Conservation (phyloP, 2,329 filamentous ascomycete species). For the Aphanocladium album region DNA sequence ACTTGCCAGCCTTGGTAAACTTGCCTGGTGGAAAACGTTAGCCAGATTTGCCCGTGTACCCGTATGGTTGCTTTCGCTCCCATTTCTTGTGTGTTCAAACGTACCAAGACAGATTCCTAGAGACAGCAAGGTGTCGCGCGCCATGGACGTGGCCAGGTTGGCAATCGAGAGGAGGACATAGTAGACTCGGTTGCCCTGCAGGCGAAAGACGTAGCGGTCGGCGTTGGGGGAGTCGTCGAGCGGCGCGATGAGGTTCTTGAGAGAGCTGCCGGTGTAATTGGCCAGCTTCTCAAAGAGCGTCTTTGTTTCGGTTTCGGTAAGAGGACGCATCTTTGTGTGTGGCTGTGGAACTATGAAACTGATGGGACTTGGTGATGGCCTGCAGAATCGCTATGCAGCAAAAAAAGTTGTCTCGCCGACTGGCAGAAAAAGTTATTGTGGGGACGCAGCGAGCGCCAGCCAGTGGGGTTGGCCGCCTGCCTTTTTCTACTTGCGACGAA, state of each 20-base stretch:
- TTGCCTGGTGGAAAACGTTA: constrained; percentile 53
- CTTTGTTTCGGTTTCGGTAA: constrained; percentile 75
- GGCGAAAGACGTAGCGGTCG: constrained; percentile 80
- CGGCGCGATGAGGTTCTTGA: constrained; percentile 78
- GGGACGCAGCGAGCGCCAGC: background rate
- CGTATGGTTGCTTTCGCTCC: no score
- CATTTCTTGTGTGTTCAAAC: background rate
- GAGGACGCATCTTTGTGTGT: constrained; percentile 65
- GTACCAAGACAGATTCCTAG: constrained; percentile 78
- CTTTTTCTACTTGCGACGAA: no score
- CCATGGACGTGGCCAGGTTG: constrained; percentile 83
- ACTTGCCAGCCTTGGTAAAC: constrained; percentile 95
- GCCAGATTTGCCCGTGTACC: constrained; percentile 13
- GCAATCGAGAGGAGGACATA: constrained; percentile 87
- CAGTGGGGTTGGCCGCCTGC: background rate
- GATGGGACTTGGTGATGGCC: background rate
- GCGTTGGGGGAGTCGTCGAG: constrained; percentile 60
- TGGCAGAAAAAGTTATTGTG: constrained; percentile 9
- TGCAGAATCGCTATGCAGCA: background rate
- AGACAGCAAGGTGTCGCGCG: constrained; percentile 75
- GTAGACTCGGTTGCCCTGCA: constrained; percentile 80
- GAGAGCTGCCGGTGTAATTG: constrained; percentile 81
- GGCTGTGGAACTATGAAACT: background rate
- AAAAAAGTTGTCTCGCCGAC: background rate
- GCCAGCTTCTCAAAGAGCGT: constrained; percentile 89